A percentile compares a stretch with the other conserved stretches of the same genome.
phyloP scores from a whole-genome alignment of 306 rosid genomes.

The Parietaria judaica region DNA sequence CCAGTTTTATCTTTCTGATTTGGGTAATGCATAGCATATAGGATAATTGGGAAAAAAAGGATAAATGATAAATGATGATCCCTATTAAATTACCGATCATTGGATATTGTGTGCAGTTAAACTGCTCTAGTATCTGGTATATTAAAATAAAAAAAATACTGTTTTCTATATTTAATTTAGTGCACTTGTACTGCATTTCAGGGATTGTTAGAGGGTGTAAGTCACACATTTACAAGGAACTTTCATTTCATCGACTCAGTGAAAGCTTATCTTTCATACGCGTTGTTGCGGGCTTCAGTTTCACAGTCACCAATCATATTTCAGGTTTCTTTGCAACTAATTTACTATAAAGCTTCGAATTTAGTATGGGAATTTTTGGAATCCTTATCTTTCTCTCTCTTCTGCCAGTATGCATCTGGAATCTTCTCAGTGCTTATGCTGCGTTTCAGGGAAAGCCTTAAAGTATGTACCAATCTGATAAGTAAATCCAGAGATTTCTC shows the following conservation, averaged over 20 bases:
- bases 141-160: no score
- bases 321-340: constrained; percentile 52
- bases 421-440: constrained; percentile 82
- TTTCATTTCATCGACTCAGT: constrained; percentile 99
- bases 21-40: constrained; percentile 3
- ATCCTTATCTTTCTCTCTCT: constrained; percentile 25
- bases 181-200: constrained; percentile 27
- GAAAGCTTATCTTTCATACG: constrained; percentile 98
- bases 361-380: not conserved
- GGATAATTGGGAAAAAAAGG: not conserved
- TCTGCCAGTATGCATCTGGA: constrained; percentile 89
- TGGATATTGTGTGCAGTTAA: not conserved
- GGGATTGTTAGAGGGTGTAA: constrained; percentile 98
- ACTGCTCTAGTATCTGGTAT: no score
- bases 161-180: not conserved
- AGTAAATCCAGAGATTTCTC: constrained; percentile 20
- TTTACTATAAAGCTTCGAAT: constrained; percentile 13
- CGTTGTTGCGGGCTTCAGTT: constrained; percentile 88
- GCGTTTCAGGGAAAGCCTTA: constrained; percentile 97
- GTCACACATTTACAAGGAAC: constrained; percentile 84
- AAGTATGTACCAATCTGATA: constrained; percentile 52
- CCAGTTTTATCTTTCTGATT: constrained; percentile 18
- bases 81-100: not conserved
- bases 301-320: constrained; percentile 89
- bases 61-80: not conserved